These are phyloP conservation scores for Emmonsia crescens DNA, from an alignment of 2,329 filamentous ascomycete species.

Conservation along the genomic window DNA sequence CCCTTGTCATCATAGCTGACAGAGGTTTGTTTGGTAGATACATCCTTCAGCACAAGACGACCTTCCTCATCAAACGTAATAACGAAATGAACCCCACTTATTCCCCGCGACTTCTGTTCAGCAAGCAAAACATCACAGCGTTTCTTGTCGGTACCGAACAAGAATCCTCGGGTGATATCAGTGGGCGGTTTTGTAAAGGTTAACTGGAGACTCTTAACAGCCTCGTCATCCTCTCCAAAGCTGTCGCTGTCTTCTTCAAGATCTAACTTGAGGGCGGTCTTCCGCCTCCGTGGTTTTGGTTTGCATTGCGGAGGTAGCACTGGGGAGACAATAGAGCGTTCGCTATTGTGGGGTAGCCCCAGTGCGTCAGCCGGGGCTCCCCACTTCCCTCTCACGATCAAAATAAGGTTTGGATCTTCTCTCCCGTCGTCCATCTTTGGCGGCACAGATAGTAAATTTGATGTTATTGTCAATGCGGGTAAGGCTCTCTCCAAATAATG, in stretches of 20 bases:
- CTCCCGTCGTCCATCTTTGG: background rate
- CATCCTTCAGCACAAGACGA: slow-evolving; percentile 6
- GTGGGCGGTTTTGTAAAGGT: slow-evolving; percentile 5
- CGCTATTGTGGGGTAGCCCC: background rate
- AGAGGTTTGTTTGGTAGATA: slow-evolving; percentile 5
- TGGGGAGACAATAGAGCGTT: background rate
- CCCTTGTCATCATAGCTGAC: slow-evolving; percentile 10
- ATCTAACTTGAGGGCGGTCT: background rate
- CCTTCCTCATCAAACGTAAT: slow-evolving; percentile 9
- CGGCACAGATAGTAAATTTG: too few species aligned
- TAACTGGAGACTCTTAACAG: background rate
- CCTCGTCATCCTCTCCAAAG: background rate
- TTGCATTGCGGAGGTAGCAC: background rate
- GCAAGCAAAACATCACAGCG: slow-evolving; percentile 6
- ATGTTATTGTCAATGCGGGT: background rate
- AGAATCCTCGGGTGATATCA: slow-evolving; percentile 3
- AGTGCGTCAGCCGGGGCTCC: background rate
- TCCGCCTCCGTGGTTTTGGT: background rate
- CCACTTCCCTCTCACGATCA: background rate
- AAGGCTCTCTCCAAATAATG: background rate
- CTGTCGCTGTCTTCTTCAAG: background rate
- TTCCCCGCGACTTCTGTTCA: background rate
- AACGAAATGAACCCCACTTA: slow-evolving; percentile 5
- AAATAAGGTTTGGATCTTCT: slow-evolving; percentile 6
- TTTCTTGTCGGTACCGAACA: slow-evolving; percentile 3